Evolutionary conservation across 176 grass and related monocot genomes (phyloP), one percentile per base, ranked within the genome.

Genomic region (Ampelocalamus luodianensis): DNA sequence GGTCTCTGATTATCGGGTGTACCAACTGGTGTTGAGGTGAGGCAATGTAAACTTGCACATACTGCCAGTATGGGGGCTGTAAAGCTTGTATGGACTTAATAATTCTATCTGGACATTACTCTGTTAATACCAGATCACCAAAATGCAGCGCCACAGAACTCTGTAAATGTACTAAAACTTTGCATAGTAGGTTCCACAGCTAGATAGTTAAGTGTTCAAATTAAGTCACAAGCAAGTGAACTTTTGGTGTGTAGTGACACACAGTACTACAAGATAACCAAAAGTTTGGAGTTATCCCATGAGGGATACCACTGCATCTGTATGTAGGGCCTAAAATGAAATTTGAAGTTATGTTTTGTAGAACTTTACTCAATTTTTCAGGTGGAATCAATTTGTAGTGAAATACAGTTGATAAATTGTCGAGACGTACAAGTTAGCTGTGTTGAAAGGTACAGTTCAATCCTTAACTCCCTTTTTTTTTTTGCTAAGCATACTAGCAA

Each of bases 401-500:
- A 77, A 82, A n/a, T 24, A 64, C 13, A 78, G 49, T 34, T 64
- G 16, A 32, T 26, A 63, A 63, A 11, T 51, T 77, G 10, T 70
- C 37, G 62, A 53, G 5, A 68, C 68, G 14, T 23, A 80, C 12
- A 46, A 66, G 55, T 17, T 60, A 44, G 16, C 22, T 76, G 15
- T 72, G 79, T 72, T 64, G 72, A 71, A 85, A 45, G 45, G 16
- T 76, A 45, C n/a, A 24, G 17, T 54, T 72, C 49, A 51, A 66
- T 36, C 3, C 45, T 51, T 46, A 85, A 84, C 59, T 61, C n/a
- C n/a, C n/a, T n/a, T n/a, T n/a, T n/a, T n/a, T n/a, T n/a, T n/a
- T n/a, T 20, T 48, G 26, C 3, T 6, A 10, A 84, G 44, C 42
- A 63, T 36, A 36, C 16, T 77, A n/a, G 18, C 42, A 38, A 68